Evolutionary conservation across 108 stramenopile species (phyloP).

Genomic region (Heterococcus sp.): DNA sequence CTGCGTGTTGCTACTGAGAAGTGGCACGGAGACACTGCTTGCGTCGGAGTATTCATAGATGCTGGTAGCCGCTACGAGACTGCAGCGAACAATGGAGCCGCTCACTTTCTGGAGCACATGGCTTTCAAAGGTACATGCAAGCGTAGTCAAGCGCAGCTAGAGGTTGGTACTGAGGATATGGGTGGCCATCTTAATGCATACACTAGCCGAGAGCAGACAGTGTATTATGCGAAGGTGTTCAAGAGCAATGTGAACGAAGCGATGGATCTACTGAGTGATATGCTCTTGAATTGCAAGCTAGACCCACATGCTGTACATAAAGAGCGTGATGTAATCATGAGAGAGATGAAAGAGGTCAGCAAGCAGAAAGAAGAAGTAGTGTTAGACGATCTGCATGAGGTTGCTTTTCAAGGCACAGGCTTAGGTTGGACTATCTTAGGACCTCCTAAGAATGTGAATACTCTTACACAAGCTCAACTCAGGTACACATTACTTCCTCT

Average conservation of each 20-base stretch:
- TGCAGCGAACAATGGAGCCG: constrained; percentile 91
- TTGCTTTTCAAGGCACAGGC: constrained; percentile 86
- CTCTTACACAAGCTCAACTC: background rate
- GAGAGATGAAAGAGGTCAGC: constrained; percentile 99
- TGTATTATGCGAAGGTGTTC: constrained; percentile 98
- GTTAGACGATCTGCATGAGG: constrained; percentile 95
- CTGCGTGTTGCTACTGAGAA: constrained; percentile 1
- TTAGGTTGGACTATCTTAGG: constrained; percentile 96
- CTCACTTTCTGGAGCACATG: constrained; percentile 99
- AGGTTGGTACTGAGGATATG: constrained; percentile 99
- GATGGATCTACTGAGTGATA: constrained; percentile 94
- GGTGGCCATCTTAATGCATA: constrained; percentile 98
- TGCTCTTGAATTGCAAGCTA: constrained; percentile 77
- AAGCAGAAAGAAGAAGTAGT: constrained; percentile 96
- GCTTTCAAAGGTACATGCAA: constrained; percentile 90
- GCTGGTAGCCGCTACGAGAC: constrained; percentile 89
- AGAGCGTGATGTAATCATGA: constrained; percentile 94
- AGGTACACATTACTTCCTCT: background rate
- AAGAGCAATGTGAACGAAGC: constrained; percentile 85
- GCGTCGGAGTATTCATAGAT: constrained; percentile 66
- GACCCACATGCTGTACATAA: constrained; percentile 80
- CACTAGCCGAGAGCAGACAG: constrained; percentile 92
- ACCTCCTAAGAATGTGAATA: constrained; percentile 80
- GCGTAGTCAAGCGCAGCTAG: constrained; percentile 87
- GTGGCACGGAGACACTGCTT: constrained; percentile 63